A percentile compares a stretch with the other conserved stretches of the same genome.
phyloP scores from a whole-genome alignment of 345 rosid genomes.

The Eucalyptus sp. region DNA sequence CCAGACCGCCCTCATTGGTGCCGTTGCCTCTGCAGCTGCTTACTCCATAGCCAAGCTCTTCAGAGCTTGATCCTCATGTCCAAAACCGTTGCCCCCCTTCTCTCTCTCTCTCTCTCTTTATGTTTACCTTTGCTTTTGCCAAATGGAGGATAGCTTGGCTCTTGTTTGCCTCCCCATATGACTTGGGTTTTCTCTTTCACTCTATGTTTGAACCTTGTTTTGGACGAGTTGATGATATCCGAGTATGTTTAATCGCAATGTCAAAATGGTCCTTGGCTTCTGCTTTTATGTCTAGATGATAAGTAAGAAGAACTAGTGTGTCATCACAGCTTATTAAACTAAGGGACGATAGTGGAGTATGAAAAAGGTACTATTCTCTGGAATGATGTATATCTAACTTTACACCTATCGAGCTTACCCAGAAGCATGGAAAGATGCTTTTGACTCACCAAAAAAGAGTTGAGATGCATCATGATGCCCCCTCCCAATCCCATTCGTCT shows the following conservation, averaged over 20 bases:
- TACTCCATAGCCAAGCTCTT: conserved; percentile 60
- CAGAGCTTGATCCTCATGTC: not conserved
- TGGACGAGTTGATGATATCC: not conserved
- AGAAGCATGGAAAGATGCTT: not conserved
- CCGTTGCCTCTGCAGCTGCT: conserved; percentile 78
- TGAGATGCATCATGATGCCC: not conserved
- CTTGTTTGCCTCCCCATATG: not conserved
- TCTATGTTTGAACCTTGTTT: not conserved
- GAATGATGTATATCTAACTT: not conserved
- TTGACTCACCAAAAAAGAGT: not conserved
- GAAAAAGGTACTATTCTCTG: not conserved
- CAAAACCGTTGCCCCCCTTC: not conserved
- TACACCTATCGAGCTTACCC: not conserved
- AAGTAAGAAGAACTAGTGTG: not conserved
- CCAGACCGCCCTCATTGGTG: conserved; percentile 73
- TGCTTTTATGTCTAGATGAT: not conserved
- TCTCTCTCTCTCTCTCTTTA: too few species aligned
- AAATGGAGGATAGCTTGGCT: not conserved
- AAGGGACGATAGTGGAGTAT: not conserved
- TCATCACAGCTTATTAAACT: not conserved
- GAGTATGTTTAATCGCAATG: not conserved
- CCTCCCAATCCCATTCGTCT: not conserved
- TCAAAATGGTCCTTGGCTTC: not conserved
- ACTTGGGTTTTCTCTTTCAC: not conserved
- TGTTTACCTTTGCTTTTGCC: not conserved